phyloP scores from a whole-genome alignment of 148 eudicot species.

The Vaccinium vitisidaea region DNA sequence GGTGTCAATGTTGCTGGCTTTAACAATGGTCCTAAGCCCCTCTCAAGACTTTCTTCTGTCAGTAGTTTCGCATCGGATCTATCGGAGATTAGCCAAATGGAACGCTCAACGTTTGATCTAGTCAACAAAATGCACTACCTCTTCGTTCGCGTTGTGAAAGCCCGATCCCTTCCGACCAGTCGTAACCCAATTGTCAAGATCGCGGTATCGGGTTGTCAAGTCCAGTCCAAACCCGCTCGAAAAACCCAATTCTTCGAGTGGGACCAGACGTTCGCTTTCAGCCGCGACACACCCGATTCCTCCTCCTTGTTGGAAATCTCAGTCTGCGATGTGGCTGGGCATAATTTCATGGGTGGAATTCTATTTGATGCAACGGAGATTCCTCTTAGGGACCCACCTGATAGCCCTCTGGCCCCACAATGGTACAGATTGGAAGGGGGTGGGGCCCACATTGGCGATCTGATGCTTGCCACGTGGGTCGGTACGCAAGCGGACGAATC shows the following conservation, averaged over 20 bases:
- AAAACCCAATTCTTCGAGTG: conserved; percentile 65
- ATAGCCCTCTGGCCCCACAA: conserved; percentile 92
- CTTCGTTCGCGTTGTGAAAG: conserved; percentile 75
- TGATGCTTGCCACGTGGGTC: conserved; percentile 96
- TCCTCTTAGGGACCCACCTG: conserved; percentile 91
- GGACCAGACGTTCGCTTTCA: conserved; percentile 90
- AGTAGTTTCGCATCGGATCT: conserved; percentile 57
- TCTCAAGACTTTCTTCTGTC: conserved; percentile 45
- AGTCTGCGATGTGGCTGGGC: conserved; percentile 64
- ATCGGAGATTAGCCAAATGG: conserved; percentile 49
- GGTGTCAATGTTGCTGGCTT: conserved; percentile 41
- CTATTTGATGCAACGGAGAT: conserved; percentile 87
- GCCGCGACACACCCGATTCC: conserved; percentile 57
- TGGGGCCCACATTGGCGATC: conserved; percentile 59
- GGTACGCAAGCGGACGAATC: conserved; percentile 96
- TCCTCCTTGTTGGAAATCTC: conserved; percentile 71
- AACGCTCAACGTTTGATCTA: conserved; percentile 69
- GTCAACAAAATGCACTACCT: conserved; percentile 96
- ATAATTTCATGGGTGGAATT: conserved; percentile 72
- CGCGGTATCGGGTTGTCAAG: conserved; percentile 47
- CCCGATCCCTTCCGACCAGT: conserved; percentile 64
- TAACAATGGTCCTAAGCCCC: conserved; percentile 41
- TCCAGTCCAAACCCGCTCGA: conserved; percentile 63
- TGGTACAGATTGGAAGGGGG: conserved; percentile 95
- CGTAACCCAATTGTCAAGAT: conserved; percentile 70